Conservation (phyloP, 352 stramenopile species). For the Blastocystis sp. region DNA sequence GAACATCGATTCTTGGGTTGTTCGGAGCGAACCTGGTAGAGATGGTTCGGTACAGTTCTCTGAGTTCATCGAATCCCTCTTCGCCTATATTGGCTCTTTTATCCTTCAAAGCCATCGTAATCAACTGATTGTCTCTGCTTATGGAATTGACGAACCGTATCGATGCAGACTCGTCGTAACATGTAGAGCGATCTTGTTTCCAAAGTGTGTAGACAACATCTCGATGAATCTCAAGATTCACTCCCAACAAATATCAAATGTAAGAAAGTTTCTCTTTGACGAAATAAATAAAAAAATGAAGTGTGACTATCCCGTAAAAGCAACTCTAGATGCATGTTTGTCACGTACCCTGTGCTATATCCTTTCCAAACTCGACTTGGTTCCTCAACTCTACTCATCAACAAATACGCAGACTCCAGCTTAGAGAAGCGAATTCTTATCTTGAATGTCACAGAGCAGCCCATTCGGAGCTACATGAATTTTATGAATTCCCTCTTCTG, state of each 20-base stretch:
- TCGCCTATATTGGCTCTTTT: constrained; percentile 22
- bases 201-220: background rate
- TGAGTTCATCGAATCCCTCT: background rate
- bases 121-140: constrained; percentile 1
- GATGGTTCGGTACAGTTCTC: background rate
- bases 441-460: constrained; percentile 34
- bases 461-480: constrained; percentile 37
- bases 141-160: background rate
- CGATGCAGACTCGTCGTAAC: background rate
- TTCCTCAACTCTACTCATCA: constrained; percentile 2
- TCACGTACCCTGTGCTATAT: constrained; percentile 51
- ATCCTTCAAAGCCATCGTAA: constrained; percentile 31
- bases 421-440: constrained; percentile 15
- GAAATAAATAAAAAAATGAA: constrained; percentile 20
- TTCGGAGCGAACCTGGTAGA: background rate
- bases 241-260: background rate
- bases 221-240: background rate
- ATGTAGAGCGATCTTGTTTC: constrained; percentile 5
- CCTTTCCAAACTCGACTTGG: background rate
- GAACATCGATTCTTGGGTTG: constrained; percentile 46
- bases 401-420: background rate
- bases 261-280: background rate
- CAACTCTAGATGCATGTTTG: background rate
- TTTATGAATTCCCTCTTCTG: constrained; percentile 39
- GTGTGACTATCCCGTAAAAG: background rate